Evolutionary conservation across 179 eudicot species (phyloP), one percentile per base, ranked within the genome.

Genomic region (Gypsophila paniculata): DNA sequence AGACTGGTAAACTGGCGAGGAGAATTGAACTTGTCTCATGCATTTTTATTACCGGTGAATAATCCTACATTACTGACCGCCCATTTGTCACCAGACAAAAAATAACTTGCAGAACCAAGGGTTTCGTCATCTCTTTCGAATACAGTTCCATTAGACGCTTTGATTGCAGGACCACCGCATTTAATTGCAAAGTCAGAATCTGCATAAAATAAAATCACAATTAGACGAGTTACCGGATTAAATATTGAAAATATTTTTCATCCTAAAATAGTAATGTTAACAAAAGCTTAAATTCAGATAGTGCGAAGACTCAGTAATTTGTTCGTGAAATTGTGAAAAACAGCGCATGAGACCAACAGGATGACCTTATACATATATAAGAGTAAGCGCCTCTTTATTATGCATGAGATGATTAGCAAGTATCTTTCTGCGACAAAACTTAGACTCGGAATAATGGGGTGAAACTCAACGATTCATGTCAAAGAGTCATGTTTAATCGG

Each of bases 11-110:
- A 78, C 48, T 84, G 91, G 26, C 79, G 68, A 8, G 82, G 49
- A 42, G 87, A 54, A 64, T 2, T 25, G 17, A 13, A 52, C 8
- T 42, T 81, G 65, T 80, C 91, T 3, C 71, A 22, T 53, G 81
- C 79, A 73, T 79, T 79, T 66, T 19, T 80, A 83, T 60, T 83
- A 1, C 72, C 82, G 1, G 74, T 38, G 52, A 82, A 83, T 65
- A 72, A 71, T 59, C 97, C 97, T 44, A 71, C 90, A 74, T 88
- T 91, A 66, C 91, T 91, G 63, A 91, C 96, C 38, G 87, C 97
- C 96, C 97, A 93, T 74, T 89, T 85, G 12, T 76, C 65, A 34
- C 77, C 73, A 26, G 63, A 57, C 65, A 89, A 84, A 69, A 73
- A 80, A 72, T 82, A 88, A 65, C 78, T 77, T 44, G 96, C 90